Base-by-base conservation (phyloP, 2,329 filamentous ascomycete species). In the Microdochium nivale region DNA sequence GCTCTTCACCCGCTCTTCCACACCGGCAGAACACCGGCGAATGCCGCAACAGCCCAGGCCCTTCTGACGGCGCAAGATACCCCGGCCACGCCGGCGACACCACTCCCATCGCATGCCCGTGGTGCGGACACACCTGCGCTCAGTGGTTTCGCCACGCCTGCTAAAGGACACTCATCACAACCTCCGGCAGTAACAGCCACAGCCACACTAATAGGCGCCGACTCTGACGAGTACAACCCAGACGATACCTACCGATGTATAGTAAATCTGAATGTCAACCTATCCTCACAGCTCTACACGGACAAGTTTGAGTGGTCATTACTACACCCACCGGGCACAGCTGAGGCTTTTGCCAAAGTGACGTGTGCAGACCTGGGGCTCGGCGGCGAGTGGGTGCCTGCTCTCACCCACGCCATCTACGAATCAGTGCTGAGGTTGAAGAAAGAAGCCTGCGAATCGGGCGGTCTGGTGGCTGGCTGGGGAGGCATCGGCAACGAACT, bases 241-340 rank as follows among this genome's bases (percentile, higher is more conserved):
- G 91, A 96, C 64, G 92, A 97, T 67, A 91, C 89, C 2, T 96
- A 97, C 69, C 84, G 94, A 48, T 97, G 94, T 66, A 87, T 97
- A 60, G 85, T 99, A 59, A 88, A 83, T 46, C 75, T 99, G 46
- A 96, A 88, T 65, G 88, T 99, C 62, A 96, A 96, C 63, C 78
- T 97, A 23, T 85, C 90, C 50, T 95, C 95, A 52, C 85, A 88
- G 60, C 79, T 97, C 13, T 97, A 96, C 68, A 95, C 89, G 3
- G 94, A 99, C 75, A 96, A 91, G 64, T 97, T 99, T 57, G 92
- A 97, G 67, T 97, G 92, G 92, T 97, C 92, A 4, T 75, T 99
- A 21, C 76, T 96, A 19, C 91, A 97, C 62, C 90, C 91, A 2
- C 87, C 90, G 1, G 92, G 92, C 23, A 90, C 92, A 43, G 90